Evolutionary conservation across 148 eudicot genomes (phyloP).

Genomic region (Euryodendron excelsum): DNA sequence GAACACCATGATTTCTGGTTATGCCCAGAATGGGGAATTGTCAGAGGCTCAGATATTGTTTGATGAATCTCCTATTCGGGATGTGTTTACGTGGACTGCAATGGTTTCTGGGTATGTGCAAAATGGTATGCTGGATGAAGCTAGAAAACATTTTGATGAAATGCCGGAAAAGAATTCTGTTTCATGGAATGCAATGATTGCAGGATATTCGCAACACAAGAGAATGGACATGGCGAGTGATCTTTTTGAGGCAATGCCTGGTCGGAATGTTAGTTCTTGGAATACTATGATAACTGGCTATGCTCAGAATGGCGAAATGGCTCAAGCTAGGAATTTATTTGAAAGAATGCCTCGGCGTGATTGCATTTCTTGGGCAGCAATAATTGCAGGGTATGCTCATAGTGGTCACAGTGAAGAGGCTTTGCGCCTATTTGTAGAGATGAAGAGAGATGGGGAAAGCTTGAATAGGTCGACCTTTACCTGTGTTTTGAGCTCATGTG

Average conservation of each 20-base stretch:
- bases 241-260: conserved; percentile 46
- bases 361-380: conserved; percentile 52
- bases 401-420: conserved; percentile 45
- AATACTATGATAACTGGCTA: conserved; percentile 43
- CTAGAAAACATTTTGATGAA: conserved; percentile 35
- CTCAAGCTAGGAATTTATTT: conserved; percentile 31
- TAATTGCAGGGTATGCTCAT: conserved; percentile 47
- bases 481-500: conserved; percentile 48
- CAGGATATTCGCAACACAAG: conserved; percentile 32
- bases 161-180: conserved; percentile 49
- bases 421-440: conserved; percentile 33
- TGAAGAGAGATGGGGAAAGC: conserved; percentile 31
- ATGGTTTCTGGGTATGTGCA: conserved; percentile 53
- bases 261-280: conserved; percentile 38
- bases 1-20: conserved; percentile 52
- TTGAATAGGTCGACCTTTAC: conserved; percentile 40
- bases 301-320: conserved; percentile 26
- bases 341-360: conserved; percentile 39
- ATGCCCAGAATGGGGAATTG: conserved; percentile 42
- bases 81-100: conserved; percentile 55
- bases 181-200: conserved; percentile 43
- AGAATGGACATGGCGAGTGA: conserved; percentile 28
- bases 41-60: conserved; percentile 39
- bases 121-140: conserved; percentile 43
- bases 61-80: conserved; percentile 37